Conservation (phyloP, 228 moss, liverwort and hornwort genomes). For the Sphagnum magellanicum region DNA sequence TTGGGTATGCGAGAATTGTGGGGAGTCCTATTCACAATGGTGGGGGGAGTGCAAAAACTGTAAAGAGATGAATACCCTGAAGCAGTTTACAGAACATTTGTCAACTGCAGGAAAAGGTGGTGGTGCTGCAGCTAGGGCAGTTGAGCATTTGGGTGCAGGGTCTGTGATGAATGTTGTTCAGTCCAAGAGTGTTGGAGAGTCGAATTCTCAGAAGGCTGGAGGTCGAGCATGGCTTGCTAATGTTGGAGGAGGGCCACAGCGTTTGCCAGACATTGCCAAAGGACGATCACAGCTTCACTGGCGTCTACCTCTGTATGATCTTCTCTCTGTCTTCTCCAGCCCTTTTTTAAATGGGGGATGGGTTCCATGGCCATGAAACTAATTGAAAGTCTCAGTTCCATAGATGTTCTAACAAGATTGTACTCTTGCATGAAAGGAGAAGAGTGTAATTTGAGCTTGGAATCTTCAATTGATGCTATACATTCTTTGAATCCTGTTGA, state of each 20-base stretch:
- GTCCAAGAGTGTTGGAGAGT: conserved; percentile 2
- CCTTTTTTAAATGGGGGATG: background rate
- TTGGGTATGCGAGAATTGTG: conserved; percentile 92
- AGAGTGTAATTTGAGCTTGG: too few relatives aligned
- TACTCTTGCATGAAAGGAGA: too few relatives aligned
- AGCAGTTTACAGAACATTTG: conserved; percentile 69
- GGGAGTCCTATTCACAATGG: conserved; percentile 89
- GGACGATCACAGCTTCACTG: conserved; percentile 76
- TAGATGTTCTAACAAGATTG: too few relatives aligned
- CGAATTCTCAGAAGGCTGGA: conserved; percentile 9
- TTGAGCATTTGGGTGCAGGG: conserved; percentile 58
- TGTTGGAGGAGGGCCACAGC: conserved; percentile 57
- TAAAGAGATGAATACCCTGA: conserved; percentile 83
- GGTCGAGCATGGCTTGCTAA: conserved; percentile 69
- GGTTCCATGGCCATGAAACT: background rate
- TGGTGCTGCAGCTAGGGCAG: conserved; percentile 91
- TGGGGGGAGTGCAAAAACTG: conserved; percentile 89
- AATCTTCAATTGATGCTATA: too few relatives aligned
- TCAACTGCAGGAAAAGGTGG: conserved; percentile 59
- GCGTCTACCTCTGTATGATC: conserved; percentile 70
- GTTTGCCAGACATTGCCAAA: conserved; percentile 66
- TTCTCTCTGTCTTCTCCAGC: conserved; percentile 9
- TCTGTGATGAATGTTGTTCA: conserved; percentile 13
- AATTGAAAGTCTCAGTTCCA: background rate
- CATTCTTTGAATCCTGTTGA: background rate